Conservation (phyloP, 306 rosid species). For the Acacia confusa region DNA sequence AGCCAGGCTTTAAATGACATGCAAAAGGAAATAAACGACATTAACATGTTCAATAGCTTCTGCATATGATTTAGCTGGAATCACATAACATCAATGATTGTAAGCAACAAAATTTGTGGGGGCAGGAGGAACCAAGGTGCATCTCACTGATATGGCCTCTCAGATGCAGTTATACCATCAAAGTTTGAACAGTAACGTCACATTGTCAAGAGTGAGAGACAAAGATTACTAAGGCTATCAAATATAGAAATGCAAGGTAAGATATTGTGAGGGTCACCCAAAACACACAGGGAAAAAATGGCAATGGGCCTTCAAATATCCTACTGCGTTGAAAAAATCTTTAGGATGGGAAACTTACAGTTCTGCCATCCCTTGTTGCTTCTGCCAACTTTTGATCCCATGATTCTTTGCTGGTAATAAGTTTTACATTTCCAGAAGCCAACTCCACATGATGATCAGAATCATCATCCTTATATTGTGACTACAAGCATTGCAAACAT, state of each 20-base stretch:
- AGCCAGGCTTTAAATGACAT: slow-evolving; percentile 7
- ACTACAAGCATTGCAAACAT: slow-evolving; percentile 46
- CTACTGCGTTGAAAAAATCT: not conserved
- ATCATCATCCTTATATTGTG: slow-evolving; percentile 41
- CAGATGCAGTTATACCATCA: slow-evolving; percentile 16
- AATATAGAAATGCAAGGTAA: slow-evolving; percentile 7
- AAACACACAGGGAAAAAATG: slow-evolving; percentile 19
- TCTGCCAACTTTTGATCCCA: slow-evolving; percentile 92
- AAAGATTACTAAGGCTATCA: not conserved
- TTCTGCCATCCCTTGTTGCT: slow-evolving; percentile 75
- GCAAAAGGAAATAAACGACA: slow-evolving; percentile 2
- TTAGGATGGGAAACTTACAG: slow-evolving; percentile 54
- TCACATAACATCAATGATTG: not conserved
- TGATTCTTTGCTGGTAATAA: slow-evolving; percentile 69
- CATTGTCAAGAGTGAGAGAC: not conserved
- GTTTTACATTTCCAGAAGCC: slow-evolving; percentile 68
- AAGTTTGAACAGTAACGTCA: not conserved
- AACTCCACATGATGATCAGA: slow-evolving; percentile 67
- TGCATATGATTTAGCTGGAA: slow-evolving; percentile 12
- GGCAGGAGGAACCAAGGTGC: not conserved
- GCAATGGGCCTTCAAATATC: slow-evolving; percentile 16
- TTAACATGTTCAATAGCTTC: not conserved
- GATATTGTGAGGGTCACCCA: slow-evolving; percentile 14
- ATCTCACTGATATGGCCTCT: slow-evolving; percentile 13
- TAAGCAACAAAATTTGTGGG: not conserved